Evolutionary conservation across 2,329 filamentous ascomycete genomes (phyloP), one percentile per base, ranked within the genome.

Genomic region (Pseudocercospora macadamiae): DNA sequence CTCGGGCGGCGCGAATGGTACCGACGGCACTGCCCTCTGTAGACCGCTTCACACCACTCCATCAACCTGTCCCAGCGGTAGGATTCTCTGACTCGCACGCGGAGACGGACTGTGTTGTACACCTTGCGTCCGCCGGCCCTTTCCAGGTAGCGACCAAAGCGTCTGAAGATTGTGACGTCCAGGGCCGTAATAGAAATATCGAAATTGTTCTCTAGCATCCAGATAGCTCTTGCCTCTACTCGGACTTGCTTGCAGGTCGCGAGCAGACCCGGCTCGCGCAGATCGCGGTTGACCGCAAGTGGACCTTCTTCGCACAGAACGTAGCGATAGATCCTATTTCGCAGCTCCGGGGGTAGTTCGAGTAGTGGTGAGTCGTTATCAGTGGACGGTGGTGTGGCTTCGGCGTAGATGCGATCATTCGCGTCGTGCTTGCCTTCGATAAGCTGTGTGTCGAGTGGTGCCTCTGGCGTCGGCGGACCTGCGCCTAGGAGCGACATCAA

Each of bases 211-310:
- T 52, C 53, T 10, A 54, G 12, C 3, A 54, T 30, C 19, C 54
- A 59, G 14, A 55, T 59, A 16, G 48, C 54, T 12, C 48, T 51
- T 10, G 56, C 44, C 36, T 59, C 56, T 14, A 21, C 23, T n/a
- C 56, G 44, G 14, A 59, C 54, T 32, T 59, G 56, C 2, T 45
- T 51, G 23, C 56, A 55, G 19, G 56, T 51, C 12, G 56, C 32
- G 18, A 59, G 42, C 14, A 59, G 12, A 1, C 51, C 56, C 19
- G 51, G 51, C 14, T 59, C 56, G 16, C 56, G 56, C 12, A 49
- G 48, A 3, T 54, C 25, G n/a, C 25, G 42, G 21, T 54, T 54
- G 8, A 26, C 23, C 4, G 10, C 12, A 5, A 47, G 8, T 7
- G 8, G 2, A 1, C 8, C 19, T 8, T 49, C 14, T 4, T 19